Percentiles rank a stretch among this genome's conserved stretches.
phyloP scores from a whole-genome alignment of 495 filamentous ascomycete genomes.

The Peziza echinospora region DNA sequence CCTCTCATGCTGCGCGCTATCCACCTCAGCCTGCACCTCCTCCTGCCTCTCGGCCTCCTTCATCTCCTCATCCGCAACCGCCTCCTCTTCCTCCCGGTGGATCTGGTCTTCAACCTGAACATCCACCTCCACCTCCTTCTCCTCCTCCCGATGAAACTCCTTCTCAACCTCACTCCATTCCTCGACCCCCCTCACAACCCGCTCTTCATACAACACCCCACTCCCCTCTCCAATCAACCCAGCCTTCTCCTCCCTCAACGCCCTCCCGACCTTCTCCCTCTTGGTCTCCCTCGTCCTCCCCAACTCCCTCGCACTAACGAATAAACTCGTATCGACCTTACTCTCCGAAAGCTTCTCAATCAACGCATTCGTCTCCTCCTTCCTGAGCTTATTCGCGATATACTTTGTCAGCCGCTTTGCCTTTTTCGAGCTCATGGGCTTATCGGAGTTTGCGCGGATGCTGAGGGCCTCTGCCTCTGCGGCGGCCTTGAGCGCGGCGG shows the following conservation, averaged over 20 bases:
- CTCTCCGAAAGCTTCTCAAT: constrained; percentile 57
- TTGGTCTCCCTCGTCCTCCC: constrained; percentile 46
- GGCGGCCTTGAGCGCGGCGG: constrained; percentile 40
- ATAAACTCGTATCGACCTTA: constrained; percentile 60
- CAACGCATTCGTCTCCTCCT: constrained; percentile 75
- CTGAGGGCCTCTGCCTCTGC: constrained; percentile 31
- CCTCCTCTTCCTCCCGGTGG: constrained; percentile 36
- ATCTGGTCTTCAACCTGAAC: constrained; percentile 1
- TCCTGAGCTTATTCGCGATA: constrained; percentile 68
- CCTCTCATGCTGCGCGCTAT: not conserved
- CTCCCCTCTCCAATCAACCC: constrained; percentile 32
- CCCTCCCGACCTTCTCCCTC: constrained; percentile 38
- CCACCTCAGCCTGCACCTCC: not conserved
- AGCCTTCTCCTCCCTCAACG: constrained; percentile 34
- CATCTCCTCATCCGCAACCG: constrained; percentile 8
- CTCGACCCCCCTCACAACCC: constrained; percentile 7
- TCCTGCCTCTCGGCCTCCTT: constrained; percentile 1
- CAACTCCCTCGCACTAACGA: constrained; percentile 52
- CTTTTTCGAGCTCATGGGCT: constrained; percentile 79
- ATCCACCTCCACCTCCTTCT: constrained; percentile 17
- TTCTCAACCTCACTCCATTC: constrained; percentile 4
- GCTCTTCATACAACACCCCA: constrained; percentile 26
- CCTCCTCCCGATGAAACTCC: constrained; percentile 19
- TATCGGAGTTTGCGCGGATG: constrained; percentile 23
- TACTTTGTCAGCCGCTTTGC: constrained; percentile 90